These are phyloP conservation scores for Pichia sp. DNA, from an alignment of 1,139 yeast genomes.

Conservation along the genomic window DNA sequence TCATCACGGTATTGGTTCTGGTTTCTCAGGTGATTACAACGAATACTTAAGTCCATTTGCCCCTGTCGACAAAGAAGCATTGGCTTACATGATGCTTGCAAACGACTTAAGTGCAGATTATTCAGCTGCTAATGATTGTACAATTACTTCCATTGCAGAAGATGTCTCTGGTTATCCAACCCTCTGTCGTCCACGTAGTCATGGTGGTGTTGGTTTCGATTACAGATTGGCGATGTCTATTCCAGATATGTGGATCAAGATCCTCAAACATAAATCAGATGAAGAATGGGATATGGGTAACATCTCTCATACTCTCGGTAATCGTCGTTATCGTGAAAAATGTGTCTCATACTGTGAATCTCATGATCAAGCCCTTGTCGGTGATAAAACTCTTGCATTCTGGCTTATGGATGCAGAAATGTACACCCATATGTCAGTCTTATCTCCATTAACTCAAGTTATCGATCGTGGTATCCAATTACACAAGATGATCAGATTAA, in stretches of 20 bases:
- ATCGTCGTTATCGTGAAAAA: constrained; percentile 85
- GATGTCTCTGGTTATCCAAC: constrained; percentile 99
- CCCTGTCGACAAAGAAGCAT: constrained; percentile 82
- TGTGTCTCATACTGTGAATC: constrained; percentile 94
- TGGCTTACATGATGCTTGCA: constrained; percentile 84
- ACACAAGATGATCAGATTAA: constrained; percentile 84
- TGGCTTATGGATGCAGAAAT: constrained; percentile 99
- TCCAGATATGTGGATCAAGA: constrained; percentile 99
- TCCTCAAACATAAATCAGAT: constrained; percentile 77
- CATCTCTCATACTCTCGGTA: constrained; percentile 79
- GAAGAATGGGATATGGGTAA: constrained; percentile 91
- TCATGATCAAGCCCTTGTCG: constrained; percentile 97
- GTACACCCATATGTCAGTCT: constrained; percentile 91
- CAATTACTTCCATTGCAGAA: constrained; percentile 83
- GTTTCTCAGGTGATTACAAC: constrained; percentile 89
- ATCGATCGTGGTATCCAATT: constrained; percentile 87
- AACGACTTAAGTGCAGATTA: constrained; percentile 67
- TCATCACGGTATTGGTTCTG: constrained; percentile 87
- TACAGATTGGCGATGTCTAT: constrained; percentile 95
- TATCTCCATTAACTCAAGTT: constrained; percentile 70
- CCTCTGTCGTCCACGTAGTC: constrained; percentile 65
- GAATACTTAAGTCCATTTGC: constrained; percentile 82
- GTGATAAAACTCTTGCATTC: constrained; percentile 94
- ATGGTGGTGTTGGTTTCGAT: constrained; percentile 93
- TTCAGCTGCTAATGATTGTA: constrained; percentile 35